A percentile compares a stretch with the other conserved stretches of the same genome.
These are phyloP conservation scores for Crithidia mellificae DNA, from an alignment of 208 protist species.

Conservation along the genomic window DNA sequence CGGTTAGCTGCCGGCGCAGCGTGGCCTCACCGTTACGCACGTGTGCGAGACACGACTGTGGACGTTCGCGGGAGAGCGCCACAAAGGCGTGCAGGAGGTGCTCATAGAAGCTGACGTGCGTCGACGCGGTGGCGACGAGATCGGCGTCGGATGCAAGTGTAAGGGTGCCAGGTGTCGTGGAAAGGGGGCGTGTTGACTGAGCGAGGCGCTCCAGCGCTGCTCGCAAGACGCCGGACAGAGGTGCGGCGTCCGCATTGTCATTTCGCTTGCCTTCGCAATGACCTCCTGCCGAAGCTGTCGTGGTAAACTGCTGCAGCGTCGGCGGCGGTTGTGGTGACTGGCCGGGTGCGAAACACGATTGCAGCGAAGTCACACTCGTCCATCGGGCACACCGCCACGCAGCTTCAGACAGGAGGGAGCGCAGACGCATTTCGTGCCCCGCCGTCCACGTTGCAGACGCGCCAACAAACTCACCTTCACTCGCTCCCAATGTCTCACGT, in stretches of 20 bases:
- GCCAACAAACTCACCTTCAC: no score
- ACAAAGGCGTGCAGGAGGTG: constrained; percentile 31
- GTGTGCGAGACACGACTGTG: constrained; percentile 25
- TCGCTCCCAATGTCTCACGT: no score
- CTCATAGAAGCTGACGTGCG: constrained; percentile 22
- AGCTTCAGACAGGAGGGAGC: constrained; percentile 42
- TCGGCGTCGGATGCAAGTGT: not conserved
- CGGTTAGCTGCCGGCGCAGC: constrained; percentile 37
- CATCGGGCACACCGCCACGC: constrained; percentile 59
- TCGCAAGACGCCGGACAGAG: no score
- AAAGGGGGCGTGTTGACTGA: no score
- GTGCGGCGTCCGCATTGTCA: no score
- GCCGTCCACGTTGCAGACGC: constrained; percentile 11
- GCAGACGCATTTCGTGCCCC: constrained; percentile 24
- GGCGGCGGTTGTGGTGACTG: no score
- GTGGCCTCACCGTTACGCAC: constrained; percentile 32
- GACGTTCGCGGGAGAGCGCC: constrained; percentile 16
- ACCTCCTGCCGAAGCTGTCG: no score
- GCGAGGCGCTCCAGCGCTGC: constrained; percentile 9
- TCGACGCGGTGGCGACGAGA: not conserved
- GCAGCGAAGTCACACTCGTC: not conserved
- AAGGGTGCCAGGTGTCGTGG: no score
- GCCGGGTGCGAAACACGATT: no score
- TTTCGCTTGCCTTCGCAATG: no score
- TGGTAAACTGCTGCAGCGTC: no score